phyloP scores from a whole-genome alignment of 352 stramenopile species.

The Pythium utonaiense region DNA sequence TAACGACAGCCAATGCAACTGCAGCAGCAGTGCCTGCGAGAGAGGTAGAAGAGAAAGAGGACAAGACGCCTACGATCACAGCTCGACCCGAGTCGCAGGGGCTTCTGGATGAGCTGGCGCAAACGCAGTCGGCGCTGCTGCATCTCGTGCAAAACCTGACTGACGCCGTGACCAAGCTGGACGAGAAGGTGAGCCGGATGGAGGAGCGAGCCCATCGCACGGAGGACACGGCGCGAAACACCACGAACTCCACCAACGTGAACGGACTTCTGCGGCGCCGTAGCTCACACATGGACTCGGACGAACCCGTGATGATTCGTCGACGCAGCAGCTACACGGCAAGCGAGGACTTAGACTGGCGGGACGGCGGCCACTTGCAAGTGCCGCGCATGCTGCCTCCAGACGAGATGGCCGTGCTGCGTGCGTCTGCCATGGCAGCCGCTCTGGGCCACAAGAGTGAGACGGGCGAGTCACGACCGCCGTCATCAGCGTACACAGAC shows the following conservation, averaged over 20 bases:
- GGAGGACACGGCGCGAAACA: not conserved
- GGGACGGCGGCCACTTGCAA: slow-evolving; percentile 2
- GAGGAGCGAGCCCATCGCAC: not conserved
- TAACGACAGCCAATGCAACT: not conserved
- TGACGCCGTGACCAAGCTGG: not conserved
- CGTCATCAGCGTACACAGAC: slow-evolving; percentile 5
- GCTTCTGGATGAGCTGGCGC: not conserved
- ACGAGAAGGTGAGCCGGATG: slow-evolving; percentile 1
- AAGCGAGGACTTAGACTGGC: slow-evolving; percentile 1
- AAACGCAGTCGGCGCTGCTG: not conserved
- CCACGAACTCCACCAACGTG: not conserved
- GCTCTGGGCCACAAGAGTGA: not conserved
- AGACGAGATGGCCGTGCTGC: slow-evolving; percentile 5
- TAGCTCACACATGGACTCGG: not conserved
- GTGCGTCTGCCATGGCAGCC: not conserved
- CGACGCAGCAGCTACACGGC: slow-evolving; percentile 1
- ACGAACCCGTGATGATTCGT: not conserved
- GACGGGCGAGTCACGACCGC: not conserved
- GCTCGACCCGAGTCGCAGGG: not conserved
- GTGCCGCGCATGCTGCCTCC: slow-evolving; percentile 7
- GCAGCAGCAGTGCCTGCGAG: not conserved
- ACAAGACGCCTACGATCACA: not conserved
- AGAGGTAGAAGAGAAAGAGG: not conserved
- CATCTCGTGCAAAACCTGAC: slow-evolving; percentile 5
- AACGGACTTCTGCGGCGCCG: not conserved